Evolutionary conservation across 139 green algal genomes (phyloP), one percentile per base, ranked within the genome.

Genomic region (Chlamydomonas sp.): DNA sequence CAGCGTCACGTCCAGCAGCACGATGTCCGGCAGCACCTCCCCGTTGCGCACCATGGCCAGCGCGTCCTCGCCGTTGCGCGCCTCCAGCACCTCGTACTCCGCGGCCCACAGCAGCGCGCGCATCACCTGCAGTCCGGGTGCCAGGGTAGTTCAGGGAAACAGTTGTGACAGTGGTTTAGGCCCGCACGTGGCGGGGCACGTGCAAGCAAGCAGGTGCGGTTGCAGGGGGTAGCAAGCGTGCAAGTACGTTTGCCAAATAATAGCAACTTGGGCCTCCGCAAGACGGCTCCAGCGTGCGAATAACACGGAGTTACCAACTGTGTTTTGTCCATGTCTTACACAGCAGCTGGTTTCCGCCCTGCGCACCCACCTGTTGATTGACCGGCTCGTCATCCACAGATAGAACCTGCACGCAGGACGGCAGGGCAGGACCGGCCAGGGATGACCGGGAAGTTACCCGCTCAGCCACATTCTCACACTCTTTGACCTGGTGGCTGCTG

Each of bases 351-450:
- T 20, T 3, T 60, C 17, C 2, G 9, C 67, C 67, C 71, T 6
- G 62, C 6, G 49, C 7, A 6, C 73, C 2, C 64, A 84, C 79
- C 79, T 92, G 92, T 68, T 95, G 92, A 76, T 95, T 96, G 3
- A 95, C 72, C 0, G 90, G 80, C 86, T 95, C 90, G 62, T 96
- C 92, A 31, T 96, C 93, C 62, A 95, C 93, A 1, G 68, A 90
- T 69, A 95, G 84, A 63, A 95, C 86, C 79, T 89, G 90, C 14
- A 49, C 31, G 80, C 71, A 31, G 59, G 71, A 68, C 68, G 69
- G 78, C 77, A 85, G 57, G 63, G 63, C 84, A 79, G 63, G 74
- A 79, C 76, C 60, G 76, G 77, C 1, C 4, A 14, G 61, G 12
- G 17, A 12, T 66, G 63, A 2, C n/a, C 58, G 20, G 85, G 6